Evolutionary conservation across 208 protist genomes (phyloP).

Genomic region (Leishmania braziliensis): DNA sequence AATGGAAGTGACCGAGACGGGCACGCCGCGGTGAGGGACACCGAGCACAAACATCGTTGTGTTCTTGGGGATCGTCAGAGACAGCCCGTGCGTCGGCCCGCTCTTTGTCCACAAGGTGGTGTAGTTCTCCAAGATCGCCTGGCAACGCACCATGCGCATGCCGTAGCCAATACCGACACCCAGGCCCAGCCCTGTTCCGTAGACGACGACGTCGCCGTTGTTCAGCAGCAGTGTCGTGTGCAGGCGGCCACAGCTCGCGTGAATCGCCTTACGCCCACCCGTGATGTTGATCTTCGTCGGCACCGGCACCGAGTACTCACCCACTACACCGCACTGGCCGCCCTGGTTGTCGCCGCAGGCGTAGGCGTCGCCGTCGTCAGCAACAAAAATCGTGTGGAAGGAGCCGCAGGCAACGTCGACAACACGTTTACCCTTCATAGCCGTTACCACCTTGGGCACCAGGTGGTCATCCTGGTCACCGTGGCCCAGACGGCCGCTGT

Average conservation of each 20-base stretch:
- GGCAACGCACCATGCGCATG: conserved; percentile 64
- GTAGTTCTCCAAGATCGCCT: conserved; percentile 70
- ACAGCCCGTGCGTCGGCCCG: conserved; percentile 65
- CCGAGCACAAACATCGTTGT: conserved; percentile 70
- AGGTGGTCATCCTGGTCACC: conserved; percentile 55
- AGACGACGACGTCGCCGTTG: conserved; percentile 70
- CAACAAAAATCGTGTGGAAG: conserved; percentile 82
- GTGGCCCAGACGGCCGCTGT: conserved; percentile 80
- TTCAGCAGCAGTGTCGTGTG: conserved; percentile 71
- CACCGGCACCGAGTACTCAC: conserved; percentile 42
- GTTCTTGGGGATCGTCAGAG: conserved; percentile 63
- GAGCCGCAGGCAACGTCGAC: conserved; percentile 74
- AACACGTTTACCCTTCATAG: conserved; percentile 39
- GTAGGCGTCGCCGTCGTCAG: conserved; percentile 53
- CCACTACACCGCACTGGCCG: conserved; percentile 76
- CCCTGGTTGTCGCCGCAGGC: conserved; percentile 79
- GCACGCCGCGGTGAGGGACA: conserved; percentile 63
- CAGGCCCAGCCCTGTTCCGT: conserved; percentile 67
- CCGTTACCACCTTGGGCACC: conserved; percentile 40
- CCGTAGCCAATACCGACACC: conserved; percentile 71
- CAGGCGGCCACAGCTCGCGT: conserved; percentile 66
- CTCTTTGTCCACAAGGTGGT: conserved; percentile 52
- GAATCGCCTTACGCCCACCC: conserved; percentile 45
- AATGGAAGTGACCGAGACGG: conserved; percentile 34
- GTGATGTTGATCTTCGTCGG: conserved; percentile 51